Conservation (phyloP, 768 basidiomycete genomes). For the Mycena galericulata region DNA sequence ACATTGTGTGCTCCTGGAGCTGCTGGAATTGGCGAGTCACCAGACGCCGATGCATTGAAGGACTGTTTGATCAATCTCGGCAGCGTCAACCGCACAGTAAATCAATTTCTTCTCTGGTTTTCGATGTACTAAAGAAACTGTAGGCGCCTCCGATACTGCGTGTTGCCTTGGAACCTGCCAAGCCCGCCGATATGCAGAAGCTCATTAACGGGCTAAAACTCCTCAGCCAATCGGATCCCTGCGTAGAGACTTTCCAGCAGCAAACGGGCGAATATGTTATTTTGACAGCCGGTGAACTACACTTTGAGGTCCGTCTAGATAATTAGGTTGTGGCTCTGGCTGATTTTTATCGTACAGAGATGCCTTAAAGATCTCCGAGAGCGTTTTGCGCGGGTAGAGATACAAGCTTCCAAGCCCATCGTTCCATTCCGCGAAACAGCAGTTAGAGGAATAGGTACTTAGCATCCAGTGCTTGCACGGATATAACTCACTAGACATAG, state of each 20-base stretch:
- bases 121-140: neutral
- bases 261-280: constrained; percentile 98
- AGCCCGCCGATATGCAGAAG: constrained; percentile 89
- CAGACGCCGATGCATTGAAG: constrained; percentile 48
- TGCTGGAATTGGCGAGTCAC: constrained; percentile 51
- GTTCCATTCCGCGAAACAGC: constrained; percentile 98
- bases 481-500: constrained; percentile 51
- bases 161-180: constrained; percentile 90
- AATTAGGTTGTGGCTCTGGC: neutral
- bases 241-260: constrained; percentile 97
- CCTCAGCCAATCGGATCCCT: constrained; percentile 95
- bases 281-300: constrained; percentile 93
- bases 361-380: constrained; percentile 97
- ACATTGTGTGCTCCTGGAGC: constrained; percentile 83
- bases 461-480: neutral
- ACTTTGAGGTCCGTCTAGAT: constrained; percentile 79
- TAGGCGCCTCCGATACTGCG: constrained; percentile 93
- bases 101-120: constrained; percentile 36
- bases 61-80: constrained; percentile 86
- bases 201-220: constrained; percentile 88
- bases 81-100: constrained; percentile 72
- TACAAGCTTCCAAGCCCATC: constrained; percentile 94
- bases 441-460: constrained; percentile 77
- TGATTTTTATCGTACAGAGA: constrained; percentile 62
- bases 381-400: constrained; percentile 92